Percentiles rank a stretch among this genome's conserved stretches.
These are phyloP conservation scores for Phytomonas sp. DNA, from an alignment of 208 protist genomes.

Conservation along the genomic window DNA sequence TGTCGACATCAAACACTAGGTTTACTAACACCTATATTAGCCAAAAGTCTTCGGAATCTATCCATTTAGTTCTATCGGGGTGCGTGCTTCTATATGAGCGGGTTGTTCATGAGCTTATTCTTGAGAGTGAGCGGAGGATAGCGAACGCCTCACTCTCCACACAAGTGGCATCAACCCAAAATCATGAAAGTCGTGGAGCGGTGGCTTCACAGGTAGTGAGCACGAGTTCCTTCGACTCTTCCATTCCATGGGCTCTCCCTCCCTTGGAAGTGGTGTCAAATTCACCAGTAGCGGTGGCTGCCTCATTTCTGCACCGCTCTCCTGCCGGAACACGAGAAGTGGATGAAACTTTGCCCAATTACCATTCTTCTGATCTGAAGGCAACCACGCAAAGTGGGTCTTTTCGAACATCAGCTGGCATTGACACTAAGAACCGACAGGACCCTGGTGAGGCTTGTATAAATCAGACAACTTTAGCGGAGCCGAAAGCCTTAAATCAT, in stretches of 20 bases:
- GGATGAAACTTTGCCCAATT: too few species aligned
- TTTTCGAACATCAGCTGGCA: too few species aligned
- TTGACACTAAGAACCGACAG: too few species aligned
- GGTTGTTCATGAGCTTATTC: slow-evolving; percentile 67
- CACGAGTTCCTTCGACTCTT: slow-evolving; percentile 44
- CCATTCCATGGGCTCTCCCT: slow-evolving; percentile 17
- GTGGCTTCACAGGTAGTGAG: slow-evolving; percentile 16
- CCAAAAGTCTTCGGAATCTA: background rate
- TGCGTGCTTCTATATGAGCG: slow-evolving; percentile 66
- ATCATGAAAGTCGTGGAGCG: slow-evolving; percentile 4
- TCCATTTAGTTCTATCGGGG: slow-evolving; percentile 20
- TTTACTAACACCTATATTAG: background rate
- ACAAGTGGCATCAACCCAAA: background rate
- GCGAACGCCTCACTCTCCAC: slow-evolving; percentile 29
- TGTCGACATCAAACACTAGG: background rate
- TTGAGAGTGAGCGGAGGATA: slow-evolving; percentile 56
- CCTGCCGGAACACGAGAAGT: too few species aligned
- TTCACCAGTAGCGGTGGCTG: too few species aligned
- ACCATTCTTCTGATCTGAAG: too few species aligned
- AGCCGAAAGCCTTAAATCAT: too few species aligned
- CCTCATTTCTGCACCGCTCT: too few species aligned
- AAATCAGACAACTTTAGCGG: too few species aligned
- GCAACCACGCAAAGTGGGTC: too few species aligned
- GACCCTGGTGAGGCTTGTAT: too few species aligned
- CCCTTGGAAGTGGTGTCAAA: background rate